Evolutionary conservation across 23 red algal species (phyloP).

Genomic region (Rhodosorus marinus): DNA sequence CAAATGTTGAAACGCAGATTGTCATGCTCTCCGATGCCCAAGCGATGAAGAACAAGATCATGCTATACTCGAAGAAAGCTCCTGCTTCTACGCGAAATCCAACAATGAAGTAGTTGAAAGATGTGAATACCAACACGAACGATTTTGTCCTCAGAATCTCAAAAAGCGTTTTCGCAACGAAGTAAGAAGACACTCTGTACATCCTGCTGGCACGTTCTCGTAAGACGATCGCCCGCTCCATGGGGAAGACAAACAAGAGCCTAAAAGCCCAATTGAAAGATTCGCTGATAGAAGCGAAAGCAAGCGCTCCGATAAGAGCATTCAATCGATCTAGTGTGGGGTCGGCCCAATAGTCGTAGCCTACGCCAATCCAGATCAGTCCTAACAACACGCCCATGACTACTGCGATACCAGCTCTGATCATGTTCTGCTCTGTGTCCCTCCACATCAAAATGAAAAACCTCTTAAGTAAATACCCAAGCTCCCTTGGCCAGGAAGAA

Average conservation of each 20-base stretch:
- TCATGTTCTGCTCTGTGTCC: no score
- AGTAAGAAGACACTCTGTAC: slow-evolving; percentile 82
- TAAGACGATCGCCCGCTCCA: slow-evolving; percentile 56
- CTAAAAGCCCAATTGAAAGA: slow-evolving; percentile 73
- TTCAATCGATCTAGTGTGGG: no score
- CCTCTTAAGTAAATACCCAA: no score
- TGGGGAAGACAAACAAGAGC: slow-evolving; percentile 38
- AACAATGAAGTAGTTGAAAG: slow-evolving; percentile 42
- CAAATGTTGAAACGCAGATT: slow-evolving; percentile 38
- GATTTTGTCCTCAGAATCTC: slow-evolving; percentile 59
- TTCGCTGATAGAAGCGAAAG: no score
- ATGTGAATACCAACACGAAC: slow-evolving; percentile 30
- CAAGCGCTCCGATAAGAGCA: no score
- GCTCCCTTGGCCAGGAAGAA: no score
- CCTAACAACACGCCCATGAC: no score
- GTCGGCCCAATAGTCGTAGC: no score
- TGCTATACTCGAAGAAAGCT: slow-evolving; percentile 18
- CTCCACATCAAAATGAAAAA: no score
- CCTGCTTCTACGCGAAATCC: slow-evolving; percentile 13
- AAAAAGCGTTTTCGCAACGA: slow-evolving; percentile 67
- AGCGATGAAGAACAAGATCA: slow-evolving; percentile 24
- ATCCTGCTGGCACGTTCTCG: slow-evolving; percentile 64
- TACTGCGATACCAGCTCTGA: no score
- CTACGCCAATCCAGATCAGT: no score
- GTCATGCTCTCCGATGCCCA: slow-evolving; percentile 62